These are phyloP conservation scores for Echites panduratus DNA, from an alignment of 257 asterid genomes.

Conservation along the genomic window DNA sequence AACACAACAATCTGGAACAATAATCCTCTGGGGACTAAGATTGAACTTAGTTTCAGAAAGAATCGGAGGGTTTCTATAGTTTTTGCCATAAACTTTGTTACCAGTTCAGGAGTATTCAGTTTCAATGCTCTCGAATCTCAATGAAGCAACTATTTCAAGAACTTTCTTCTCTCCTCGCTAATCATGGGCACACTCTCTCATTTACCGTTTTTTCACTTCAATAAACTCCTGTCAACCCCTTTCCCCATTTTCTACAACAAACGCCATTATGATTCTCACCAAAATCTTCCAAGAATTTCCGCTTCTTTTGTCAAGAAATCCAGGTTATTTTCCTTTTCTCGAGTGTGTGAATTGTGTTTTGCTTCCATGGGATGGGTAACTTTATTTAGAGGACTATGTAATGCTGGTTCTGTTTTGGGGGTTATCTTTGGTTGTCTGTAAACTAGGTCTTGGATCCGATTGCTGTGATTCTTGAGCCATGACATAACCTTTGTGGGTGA, in stretches of 20 bases:
- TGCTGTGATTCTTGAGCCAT: background rate
- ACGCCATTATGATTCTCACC: conserved; percentile 15
- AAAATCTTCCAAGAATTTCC: conserved; percentile 17
- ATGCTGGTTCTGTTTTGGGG: background rate
- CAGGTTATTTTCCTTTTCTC: conserved; percentile 35
- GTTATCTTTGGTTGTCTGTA: background rate
- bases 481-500: conserved; percentile 11
- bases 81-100: no score
- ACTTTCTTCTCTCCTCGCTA: conserved; percentile 7
- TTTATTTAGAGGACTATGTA: background rate
- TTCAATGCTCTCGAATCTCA: conserved; percentile 10
- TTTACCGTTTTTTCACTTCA: conserved; percentile 27
- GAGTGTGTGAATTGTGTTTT: background rate
- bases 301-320: conserved; percentile 38
- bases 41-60: no score
- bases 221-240: conserved; percentile 26
- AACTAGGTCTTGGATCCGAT: conserved; percentile 7
- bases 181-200: conserved; percentile 40
- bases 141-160: conserved; percentile 32
- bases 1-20: no score
- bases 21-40: no score
- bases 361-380: background rate
- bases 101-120: background rate
- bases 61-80: no score
- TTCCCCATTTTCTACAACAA: conserved; percentile 17